These are phyloP conservation scores for Ogataea methanolica DNA, from an alignment of 805 yeast genomes.

Conservation along the genomic window DNA sequence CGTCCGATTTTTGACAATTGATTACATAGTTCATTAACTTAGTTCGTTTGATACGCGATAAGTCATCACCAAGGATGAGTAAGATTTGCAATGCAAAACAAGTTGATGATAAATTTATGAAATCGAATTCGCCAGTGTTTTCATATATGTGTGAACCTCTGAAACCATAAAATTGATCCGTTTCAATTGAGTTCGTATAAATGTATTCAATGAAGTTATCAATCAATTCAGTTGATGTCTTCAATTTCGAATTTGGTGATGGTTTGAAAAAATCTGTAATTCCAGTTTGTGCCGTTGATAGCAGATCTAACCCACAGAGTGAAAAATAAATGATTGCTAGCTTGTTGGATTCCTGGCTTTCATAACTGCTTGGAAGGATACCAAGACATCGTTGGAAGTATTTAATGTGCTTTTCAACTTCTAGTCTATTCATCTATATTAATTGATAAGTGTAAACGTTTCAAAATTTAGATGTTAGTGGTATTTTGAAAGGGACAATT, in stretches of 20 bases:
- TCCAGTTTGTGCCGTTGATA: conserved; percentile 23
- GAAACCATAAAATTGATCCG: conserved; percentile 41
- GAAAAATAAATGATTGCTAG: conserved; percentile 70
- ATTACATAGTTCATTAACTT: conserved; percentile 51
- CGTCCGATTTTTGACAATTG: conserved; percentile 32
- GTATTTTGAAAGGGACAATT: no score
- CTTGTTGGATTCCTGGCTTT: conserved; percentile 60
- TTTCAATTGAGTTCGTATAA: conserved; percentile 40
- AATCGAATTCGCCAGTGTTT: conserved; percentile 38
- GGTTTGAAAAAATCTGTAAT: conserved; percentile 5
- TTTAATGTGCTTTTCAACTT: conserved; percentile 21
- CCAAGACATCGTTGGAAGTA: conserved; percentile 29
- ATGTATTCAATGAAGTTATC: conserved; percentile 37
- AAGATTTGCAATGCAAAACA: conserved; percentile 65
- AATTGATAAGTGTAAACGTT: no score
- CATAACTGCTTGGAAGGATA: conserved; percentile 41
- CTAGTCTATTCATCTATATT: conserved; percentile 3
- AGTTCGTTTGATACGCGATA: conserved; percentile 33
- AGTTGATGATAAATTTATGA: conserved; percentile 69
- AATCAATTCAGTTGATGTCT: conserved; percentile 1
- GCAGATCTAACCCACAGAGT: conserved; percentile 52
- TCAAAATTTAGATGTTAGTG: no score
- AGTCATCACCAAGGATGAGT: conserved; percentile 44
- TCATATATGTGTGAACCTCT: conserved; percentile 52
- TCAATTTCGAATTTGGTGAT: conserved; percentile 14